Evolutionary conservation across 441 rosid genomes (phyloP), one percentile per base, ranked within the genome.

Genomic region (Breynia disticha): DNA sequence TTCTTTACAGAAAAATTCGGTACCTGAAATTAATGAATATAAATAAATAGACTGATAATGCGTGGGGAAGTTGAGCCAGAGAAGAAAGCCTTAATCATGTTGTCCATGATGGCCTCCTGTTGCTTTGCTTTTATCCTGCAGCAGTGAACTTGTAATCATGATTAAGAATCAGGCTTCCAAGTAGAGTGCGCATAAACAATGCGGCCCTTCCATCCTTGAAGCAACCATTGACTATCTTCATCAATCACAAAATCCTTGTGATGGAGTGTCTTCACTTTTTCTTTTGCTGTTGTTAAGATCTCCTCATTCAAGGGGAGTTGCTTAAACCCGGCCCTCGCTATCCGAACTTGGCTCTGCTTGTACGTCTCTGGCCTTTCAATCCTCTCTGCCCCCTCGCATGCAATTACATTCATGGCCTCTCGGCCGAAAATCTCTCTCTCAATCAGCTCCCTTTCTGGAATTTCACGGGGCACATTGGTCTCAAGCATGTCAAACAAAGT

Each of bases 171-270:
- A 63, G 90, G 78, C 43, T 70, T 71, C 88, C 83, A 78, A 19
- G 73, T 48, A 53, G 90, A 79, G 55, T 90, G 80, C 17, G 84
- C 96, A 55, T 70, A 77, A 4, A 85, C 49, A 62, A 82, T 81
- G 47, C 93, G 73, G 17, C 98, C 98, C 69, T 87, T 90, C 96
- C 96, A 90, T 7, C 98, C 98, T 48, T 87, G 96, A 60, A 90
- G 72, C 76, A 90, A 63, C 98, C 98, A 90, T 12, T 64, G 55
- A 16, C 79, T 65, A 75, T 90, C 88, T 67, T 67, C 79, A 71
- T 81, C 82, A 42, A 83, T 60, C 55, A 75, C 71, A 53, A 82
- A 80, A 56, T 82, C 84, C 32, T 61, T 63, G 59, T 67, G 72
- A 65, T 78, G 72, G 10, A 59, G 35, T 3, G 18, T 56, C 52